Evolutionary conservation across 805 yeast species (phyloP).

Genomic region (Teunomyces barrocoloradensis): DNA sequence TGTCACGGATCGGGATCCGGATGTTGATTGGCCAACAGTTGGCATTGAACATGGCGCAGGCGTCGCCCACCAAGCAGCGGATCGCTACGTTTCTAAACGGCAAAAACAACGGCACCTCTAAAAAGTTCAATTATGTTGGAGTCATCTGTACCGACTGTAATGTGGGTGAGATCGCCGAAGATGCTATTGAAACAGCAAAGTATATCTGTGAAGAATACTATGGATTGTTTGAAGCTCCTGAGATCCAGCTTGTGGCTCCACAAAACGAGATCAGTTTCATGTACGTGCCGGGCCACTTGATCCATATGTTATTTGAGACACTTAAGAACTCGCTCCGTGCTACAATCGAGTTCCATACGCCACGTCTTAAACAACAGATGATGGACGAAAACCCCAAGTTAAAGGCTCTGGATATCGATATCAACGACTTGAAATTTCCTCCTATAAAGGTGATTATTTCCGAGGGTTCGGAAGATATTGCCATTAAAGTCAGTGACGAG

Average conservation of each 20-base stretch:
- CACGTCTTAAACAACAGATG: conserved; percentile 39
- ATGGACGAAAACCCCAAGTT: conserved; percentile 42
- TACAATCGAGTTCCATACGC: conserved; percentile 77
- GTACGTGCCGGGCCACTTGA: conserved; percentile 91
- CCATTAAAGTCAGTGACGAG: conserved; percentile 86
- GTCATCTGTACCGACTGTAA: conserved; percentile 84
- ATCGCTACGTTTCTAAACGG: conserved; percentile 38
- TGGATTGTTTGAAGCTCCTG: conserved; percentile 82
- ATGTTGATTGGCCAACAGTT: conserved; percentile 95
- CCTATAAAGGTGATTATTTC: conserved; percentile 84
- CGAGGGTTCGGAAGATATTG: conserved; percentile 86
- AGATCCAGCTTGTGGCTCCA: conserved; percentile 74
- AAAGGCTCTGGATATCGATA: conserved; percentile 36
- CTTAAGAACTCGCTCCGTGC: conserved; percentile 85
- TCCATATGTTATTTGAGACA: conserved; percentile 88
- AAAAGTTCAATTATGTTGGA: conserved; percentile 70
- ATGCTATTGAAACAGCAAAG: conserved; percentile 86
- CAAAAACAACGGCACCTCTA: conserved; percentile 7
- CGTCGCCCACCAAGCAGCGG: conserved; percentile 38
- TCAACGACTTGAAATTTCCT: conserved; percentile 71
- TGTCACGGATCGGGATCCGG: conserved; percentile 88
- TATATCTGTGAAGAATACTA: conserved; percentile 90
- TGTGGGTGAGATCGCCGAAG: conserved; percentile 77
- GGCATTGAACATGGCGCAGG: conserved; percentile 70
- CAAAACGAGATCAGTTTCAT: conserved; percentile 70